A percentile compares a stretch with the other conserved stretches of the same genome.
phyloP scores from a whole-genome alignment of 225 moss, liverwort and hornwort species.

The Polytrichum commune region DNA sequence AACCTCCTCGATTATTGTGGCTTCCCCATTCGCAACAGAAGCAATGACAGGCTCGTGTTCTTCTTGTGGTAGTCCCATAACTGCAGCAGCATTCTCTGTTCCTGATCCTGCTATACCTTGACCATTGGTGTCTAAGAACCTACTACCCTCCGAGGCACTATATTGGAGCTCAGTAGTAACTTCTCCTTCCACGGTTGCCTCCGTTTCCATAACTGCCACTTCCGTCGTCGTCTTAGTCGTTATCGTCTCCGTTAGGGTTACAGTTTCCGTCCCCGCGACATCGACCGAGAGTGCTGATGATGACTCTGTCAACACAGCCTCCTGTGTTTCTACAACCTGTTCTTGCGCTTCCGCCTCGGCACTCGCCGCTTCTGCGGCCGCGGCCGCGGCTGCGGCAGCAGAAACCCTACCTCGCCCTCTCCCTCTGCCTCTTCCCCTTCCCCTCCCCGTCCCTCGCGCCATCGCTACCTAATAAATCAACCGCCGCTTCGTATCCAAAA shows the following conservation, averaged over 20 bases:
- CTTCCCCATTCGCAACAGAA: background rate
- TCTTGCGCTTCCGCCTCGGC: conserved; percentile 22
- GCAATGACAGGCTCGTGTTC: conserved; percentile 10
- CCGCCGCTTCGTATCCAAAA: too few species aligned
- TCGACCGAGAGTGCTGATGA: too few species aligned
- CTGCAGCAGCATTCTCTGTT: background rate
- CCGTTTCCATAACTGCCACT: conserved; percentile 12
- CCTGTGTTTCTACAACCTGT: conserved; percentile 5
- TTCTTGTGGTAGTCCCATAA: conserved; percentile 5
- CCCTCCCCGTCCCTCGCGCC: conserved; percentile 37
- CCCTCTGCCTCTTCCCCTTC: conserved; percentile 38
- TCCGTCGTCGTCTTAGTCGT: conserved; percentile 6
- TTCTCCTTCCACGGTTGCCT: conserved; percentile 8
- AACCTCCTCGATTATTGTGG: background rate
- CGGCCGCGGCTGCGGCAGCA: conserved; percentile 20
- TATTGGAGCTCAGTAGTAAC: conserved; percentile 3
- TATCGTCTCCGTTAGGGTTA: conserved; percentile 4
- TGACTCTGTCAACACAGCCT: background rate
- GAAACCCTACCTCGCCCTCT: conserved; percentile 42
- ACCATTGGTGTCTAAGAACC: background rate
- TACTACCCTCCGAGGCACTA: background rate
- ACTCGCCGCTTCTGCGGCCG: conserved; percentile 9
- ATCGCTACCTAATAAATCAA: conserved; percentile 9
- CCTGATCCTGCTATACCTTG: background rate
- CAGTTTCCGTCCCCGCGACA: background rate